Conservation (phyloP, 768 basidiomycete species). For the Collybia mongolica region DNA sequence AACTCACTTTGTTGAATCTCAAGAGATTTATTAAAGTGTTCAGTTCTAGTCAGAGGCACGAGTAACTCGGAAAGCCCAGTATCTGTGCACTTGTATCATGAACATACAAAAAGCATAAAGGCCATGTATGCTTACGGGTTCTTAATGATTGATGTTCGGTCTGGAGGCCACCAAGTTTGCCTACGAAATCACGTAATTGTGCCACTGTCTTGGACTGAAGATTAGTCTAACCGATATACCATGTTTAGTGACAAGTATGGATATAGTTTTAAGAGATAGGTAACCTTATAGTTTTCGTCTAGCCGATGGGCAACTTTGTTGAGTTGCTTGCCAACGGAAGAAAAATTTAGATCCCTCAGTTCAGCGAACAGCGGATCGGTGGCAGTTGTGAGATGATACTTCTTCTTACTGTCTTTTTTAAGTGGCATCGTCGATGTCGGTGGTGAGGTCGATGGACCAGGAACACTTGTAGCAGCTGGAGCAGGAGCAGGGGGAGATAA, state of each 20-base stretch:
- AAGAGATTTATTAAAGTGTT: conserved; percentile 86
- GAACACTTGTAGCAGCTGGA: conserved; percentile 33
- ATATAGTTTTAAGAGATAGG: conserved; percentile 5
- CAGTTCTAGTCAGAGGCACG: conserved; percentile 78
- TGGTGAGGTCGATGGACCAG: conserved; percentile 36
- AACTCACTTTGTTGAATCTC: conserved; percentile 93
- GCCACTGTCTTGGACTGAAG: conserved; percentile 88
- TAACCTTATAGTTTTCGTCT: conserved; percentile 90
- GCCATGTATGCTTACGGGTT: conserved; percentile 60
- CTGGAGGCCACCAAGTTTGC: conserved; percentile 90
- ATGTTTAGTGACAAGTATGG: conserved; percentile 1
- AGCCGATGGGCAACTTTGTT: conserved; percentile 80
- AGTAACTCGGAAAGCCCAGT: conserved; percentile 93
- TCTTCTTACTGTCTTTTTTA: conserved; percentile 83
- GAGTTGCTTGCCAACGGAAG: conserved; percentile 78
- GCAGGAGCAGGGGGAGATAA: conserved; percentile 55
- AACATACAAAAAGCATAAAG: background rate
- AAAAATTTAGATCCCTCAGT: conserved; percentile 90
- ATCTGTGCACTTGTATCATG: conserved; percentile 45
- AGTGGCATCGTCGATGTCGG: conserved; percentile 45
- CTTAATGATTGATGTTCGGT: conserved; percentile 87
- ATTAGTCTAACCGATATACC: conserved; percentile 50
- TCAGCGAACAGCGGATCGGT: conserved; percentile 83
- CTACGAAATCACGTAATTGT: conserved; percentile 93
- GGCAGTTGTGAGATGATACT: conserved; percentile 75